phyloP scores from a whole-genome alignment of 2,329 filamentous ascomycete species.

The Ceratocystis eucalypticola region DNA sequence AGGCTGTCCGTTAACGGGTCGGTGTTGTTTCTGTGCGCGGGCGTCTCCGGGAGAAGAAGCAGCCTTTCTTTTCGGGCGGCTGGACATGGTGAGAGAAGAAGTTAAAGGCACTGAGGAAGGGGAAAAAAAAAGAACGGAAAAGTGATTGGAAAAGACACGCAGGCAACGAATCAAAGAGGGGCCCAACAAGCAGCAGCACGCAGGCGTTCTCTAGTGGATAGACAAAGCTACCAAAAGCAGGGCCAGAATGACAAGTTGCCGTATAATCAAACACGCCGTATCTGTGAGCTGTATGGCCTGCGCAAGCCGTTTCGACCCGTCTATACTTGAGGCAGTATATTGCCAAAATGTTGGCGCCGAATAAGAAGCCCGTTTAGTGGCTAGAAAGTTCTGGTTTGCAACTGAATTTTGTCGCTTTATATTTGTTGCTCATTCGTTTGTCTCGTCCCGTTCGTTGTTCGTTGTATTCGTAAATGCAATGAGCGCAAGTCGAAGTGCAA shows the following conservation, averaged over 20 bases:
- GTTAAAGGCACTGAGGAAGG: not conserved
- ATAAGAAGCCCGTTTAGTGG: no score
- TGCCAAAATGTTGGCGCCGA: no score
- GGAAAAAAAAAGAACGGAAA: not conserved
- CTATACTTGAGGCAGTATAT: no score
- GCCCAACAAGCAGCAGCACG: not conserved
- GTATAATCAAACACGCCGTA: no score
- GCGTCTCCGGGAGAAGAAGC: constrained; percentile 27
- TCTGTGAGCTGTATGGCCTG: no score
- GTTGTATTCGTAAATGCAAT: not conserved
- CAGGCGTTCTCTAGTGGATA: not conserved
- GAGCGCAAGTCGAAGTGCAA: not conserved
- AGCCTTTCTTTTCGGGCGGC: constrained; percentile 41
- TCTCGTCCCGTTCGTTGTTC: not conserved
- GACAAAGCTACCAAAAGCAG: not conserved
- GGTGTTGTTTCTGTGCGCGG: constrained; percentile 32
- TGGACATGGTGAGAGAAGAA: constrained; percentile 28
- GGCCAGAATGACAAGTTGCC: no score
- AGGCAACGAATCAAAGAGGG: not conserved
- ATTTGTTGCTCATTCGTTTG: not conserved
- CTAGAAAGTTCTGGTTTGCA: no score
- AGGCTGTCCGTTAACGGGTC: constrained; percentile 32
- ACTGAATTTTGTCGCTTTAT: no score
- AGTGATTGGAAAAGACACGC: not conserved
- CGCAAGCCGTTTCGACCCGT: no score